Evolutionary conservation across 1,284 basidiomycete species (phyloP).

Genomic region (Erythrobasidium hasegawianum): DNA sequence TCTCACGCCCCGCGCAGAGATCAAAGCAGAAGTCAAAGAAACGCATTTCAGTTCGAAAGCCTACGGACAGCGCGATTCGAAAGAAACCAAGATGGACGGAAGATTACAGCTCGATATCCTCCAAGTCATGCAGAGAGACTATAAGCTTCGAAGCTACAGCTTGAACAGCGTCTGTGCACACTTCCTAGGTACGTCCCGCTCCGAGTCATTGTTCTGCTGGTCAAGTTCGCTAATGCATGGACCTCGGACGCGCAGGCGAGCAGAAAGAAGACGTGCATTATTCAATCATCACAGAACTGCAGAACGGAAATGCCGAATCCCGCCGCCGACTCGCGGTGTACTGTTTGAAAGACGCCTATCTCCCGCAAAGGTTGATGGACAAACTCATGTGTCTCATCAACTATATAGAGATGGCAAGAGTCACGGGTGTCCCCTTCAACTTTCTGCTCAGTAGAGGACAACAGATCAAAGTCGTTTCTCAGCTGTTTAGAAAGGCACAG

Average conservation of each 20-base stretch:
- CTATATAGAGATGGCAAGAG: conserved; percentile 91
- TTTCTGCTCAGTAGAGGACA: conserved; percentile 84
- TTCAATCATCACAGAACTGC: conserved; percentile 91
- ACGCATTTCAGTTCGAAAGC: conserved; percentile 96
- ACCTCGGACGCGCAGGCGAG: too few species aligned
- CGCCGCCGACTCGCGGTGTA: conserved; percentile 86
- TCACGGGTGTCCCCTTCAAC: conserved; percentile 97
- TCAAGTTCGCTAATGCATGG: too few species aligned
- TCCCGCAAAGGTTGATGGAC: conserved; percentile 87
- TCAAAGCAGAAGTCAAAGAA: conserved; percentile 73
- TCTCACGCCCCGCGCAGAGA: too few species aligned
- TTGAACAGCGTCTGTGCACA: conserved; percentile 93
- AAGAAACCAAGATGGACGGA: conserved; percentile 82
- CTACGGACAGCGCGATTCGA: conserved; percentile 89
- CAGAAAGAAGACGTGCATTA: conserved; percentile 97
- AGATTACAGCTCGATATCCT: conserved; percentile 87
- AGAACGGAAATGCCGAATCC: conserved; percentile 89
- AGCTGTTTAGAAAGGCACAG: conserved; percentile 82
- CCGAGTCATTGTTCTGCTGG: too few species aligned
- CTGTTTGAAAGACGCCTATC: conserved; percentile 96
- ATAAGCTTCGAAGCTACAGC: conserved; percentile 90
- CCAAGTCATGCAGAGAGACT: conserved; percentile 94
- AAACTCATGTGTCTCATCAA: conserved; percentile 98
- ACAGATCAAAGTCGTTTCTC: conserved; percentile 93
- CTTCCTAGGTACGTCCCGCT: conserved; percentile 67